These are phyloP conservation scores for Cystofilobasidium capitatum DNA, from an alignment of 768 basidiomycete species.

Conservation along the genomic window DNA sequence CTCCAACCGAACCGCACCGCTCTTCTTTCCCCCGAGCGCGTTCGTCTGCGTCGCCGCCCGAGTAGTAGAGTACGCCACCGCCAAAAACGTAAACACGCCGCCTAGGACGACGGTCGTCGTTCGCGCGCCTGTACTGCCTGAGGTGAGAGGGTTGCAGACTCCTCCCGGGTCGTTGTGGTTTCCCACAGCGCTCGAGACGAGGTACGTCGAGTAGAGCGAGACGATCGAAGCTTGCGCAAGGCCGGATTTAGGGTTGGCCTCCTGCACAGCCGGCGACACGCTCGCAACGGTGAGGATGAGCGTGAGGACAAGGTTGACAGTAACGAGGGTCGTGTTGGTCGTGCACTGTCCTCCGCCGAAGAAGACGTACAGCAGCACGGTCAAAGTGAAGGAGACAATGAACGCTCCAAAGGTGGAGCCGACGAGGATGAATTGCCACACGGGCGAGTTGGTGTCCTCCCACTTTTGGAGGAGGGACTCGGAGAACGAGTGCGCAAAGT, in stretches of 20 bases:
- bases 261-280: constrained; percentile 77
- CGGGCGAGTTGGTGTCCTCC: constrained; percentile 73
- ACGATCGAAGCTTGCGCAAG: constrained; percentile 94
- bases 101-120: constrained; percentile 82
- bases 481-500: constrained; percentile 97
- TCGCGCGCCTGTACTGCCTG: constrained; percentile 51
- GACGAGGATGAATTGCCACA: constrained; percentile 95
- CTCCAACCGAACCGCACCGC: constrained; percentile 39
- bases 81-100: constrained; percentile 90
- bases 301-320: constrained; percentile 76
- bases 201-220: constrained; percentile 93
- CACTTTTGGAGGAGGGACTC: constrained; percentile 93
- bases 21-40: constrained; percentile 64
- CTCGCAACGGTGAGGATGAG: constrained; percentile 70
- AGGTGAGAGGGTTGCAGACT: constrained; percentile 78
- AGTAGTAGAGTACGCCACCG: constrained; percentile 94
- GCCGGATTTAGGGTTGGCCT: constrained; percentile 84
- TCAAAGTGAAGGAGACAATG: constrained; percentile 69
- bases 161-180: constrained; percentile 64
- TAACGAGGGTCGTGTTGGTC: constrained; percentile 94
- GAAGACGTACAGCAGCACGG: constrained; percentile 79
- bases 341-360: constrained; percentile 80
- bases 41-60: constrained; percentile 91
- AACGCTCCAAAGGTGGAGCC: constrained; percentile 88
- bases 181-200: constrained; percentile 82